A percentile compares a stretch with the other conserved stretches of the same genome.
These are phyloP conservation scores for Xerocomellus amylosporus DNA, from an alignment of 768 basidiomycete species.

Conservation along the genomic window DNA sequence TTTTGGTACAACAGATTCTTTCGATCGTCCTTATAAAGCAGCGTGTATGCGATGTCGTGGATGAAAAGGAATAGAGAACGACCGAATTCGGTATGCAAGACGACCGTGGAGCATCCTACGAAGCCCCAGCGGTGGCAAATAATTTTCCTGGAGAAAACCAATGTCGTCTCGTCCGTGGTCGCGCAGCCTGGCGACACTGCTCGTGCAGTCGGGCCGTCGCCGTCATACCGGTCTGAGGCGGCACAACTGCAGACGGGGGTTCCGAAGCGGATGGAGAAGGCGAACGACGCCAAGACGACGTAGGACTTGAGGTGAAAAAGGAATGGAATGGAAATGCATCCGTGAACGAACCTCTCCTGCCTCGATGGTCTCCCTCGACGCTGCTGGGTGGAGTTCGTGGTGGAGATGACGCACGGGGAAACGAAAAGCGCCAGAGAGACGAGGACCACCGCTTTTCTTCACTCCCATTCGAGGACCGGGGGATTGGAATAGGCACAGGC, in stretches of 20 bases:
- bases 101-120: constrained; percentile 20
- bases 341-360: constrained; percentile 31
- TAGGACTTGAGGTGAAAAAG: constrained; percentile 32
- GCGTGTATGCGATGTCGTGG: constrained; percentile 1
- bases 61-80: constrained; percentile 1
- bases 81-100: constrained; percentile 9
- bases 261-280: constrained; percentile 42
- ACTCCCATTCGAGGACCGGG: constrained; percentile 29
- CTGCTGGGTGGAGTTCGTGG: constrained; percentile 24
- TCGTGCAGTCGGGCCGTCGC: constrained; percentile 29
- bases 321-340: constrained; percentile 49
- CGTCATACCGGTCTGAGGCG: constrained; percentile 14
- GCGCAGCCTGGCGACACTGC: constrained; percentile 33
- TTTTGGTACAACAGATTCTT: constrained; percentile 24
- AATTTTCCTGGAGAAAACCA: constrained; percentile 58
- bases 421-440: constrained; percentile 36
- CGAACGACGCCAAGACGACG: constrained; percentile 34
- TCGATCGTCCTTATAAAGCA: constrained; percentile 19
- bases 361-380: constrained; percentile 26
- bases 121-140: constrained; percentile 42
- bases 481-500: constrained; percentile 30
- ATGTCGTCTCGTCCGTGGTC: constrained; percentile 42
- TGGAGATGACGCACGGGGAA: constrained; percentile 30
- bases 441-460: constrained; percentile 36
- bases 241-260: constrained; percentile 20